Evolutionary conservation across 495 filamentous ascomycete species (phyloP), one percentile per base, ranked within the genome.

Genomic region (Annulohypoxylon bovei): DNA sequence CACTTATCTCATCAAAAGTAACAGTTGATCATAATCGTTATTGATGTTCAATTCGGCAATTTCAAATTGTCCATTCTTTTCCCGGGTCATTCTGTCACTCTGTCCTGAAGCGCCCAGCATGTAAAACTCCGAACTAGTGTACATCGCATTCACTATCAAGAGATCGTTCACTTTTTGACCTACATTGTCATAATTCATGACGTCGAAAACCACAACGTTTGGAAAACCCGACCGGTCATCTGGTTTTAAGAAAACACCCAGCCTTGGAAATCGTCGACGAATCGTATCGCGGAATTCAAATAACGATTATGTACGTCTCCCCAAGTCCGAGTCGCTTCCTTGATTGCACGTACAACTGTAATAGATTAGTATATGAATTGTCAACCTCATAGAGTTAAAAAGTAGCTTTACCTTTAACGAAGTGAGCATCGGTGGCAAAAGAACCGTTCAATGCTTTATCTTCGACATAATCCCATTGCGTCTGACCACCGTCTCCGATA

Each of bases 321-420:
- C 94, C 95, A 99, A 1, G 93, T 93, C 68, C 82, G 79, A 0
- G 91, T 89, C 16, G 88, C 87, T 67, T 91, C 90, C 65, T 86
- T 90, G 78, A 97, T 88, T 1, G 91, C 88, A 37, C 93, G 85
- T 9, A 95, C 75, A 6, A 86, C 93, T 85, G 61, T 42, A 23
- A 3, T 23, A 3, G 9, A 59, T 80, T 53, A 79, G 69, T 54
- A 18, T 22, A 20, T 27, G 12, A 14, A 37, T 32, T 44, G 58
- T 8, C 3, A 61, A 39, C 14, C 30, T 18, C 32, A 42, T 6
- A 18, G 0, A 0, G 8, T 32, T n/a, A 30, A 25, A 11, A 60
- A 50, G 35, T 9, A 33, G 14, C 74, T 78, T 63, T 67, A 86
- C 87, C 86, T 78, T 95, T 95, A 9, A 97, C 91, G 76, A 87